These are phyloP conservation scores for Cryphonectria radicalis DNA, from an alignment of 2,329 filamentous ascomycete species.

Conservation along the genomic window DNA sequence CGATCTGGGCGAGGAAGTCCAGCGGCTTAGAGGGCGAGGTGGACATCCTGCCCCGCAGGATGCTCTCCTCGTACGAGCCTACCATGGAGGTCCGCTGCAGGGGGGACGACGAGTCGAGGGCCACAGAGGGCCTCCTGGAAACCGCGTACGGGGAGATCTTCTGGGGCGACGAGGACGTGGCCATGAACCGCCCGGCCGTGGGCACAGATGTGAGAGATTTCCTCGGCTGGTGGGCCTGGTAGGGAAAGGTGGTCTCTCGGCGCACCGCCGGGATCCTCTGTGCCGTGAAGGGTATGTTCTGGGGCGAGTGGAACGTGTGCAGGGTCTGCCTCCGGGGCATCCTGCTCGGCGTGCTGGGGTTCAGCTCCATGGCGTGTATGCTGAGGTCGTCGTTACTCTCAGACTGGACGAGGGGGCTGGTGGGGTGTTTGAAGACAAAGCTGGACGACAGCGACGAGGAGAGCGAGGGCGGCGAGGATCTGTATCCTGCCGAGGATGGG, in stretches of 20 bases:
- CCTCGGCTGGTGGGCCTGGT: slow-evolving; percentile 78
- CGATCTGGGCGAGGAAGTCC: slow-evolving; percentile 93
- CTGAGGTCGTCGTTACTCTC: slow-evolving; percentile 82
- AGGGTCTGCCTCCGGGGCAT: slow-evolving; percentile 71
- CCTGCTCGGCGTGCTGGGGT: slow-evolving; percentile 40
- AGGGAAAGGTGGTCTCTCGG: slow-evolving; percentile 66
- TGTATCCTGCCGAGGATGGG: slow-evolving; percentile 39
- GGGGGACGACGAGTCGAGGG: slow-evolving; percentile 70
- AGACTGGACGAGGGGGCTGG: slow-evolving; percentile 88
- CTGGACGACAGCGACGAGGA: slow-evolving; percentile 76
- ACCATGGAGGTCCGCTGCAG: slow-evolving; percentile 94
- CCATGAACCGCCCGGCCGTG: slow-evolving; percentile 43
- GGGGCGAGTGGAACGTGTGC: slow-evolving; percentile 42
- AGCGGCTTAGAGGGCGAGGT: slow-evolving; percentile 91
- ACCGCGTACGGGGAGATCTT: slow-evolving; percentile 46
- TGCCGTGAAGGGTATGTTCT: slow-evolving; percentile 25
- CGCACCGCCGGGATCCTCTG: slow-evolving; percentile 49
- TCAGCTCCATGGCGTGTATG: slow-evolving; percentile 55
- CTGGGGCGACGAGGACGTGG: slow-evolving; percentile 52
- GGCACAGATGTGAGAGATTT: slow-evolving; percentile 71
- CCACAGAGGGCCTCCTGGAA: slow-evolving; percentile 67
- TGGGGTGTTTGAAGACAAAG: slow-evolving; percentile 85
- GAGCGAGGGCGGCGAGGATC: slow-evolving; percentile 60
- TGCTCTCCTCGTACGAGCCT: slow-evolving; percentile 96
- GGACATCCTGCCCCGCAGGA: slow-evolving; percentile 93